Evolutionary conservation across 139 green algal species (phyloP).

Genomic region (Picochlorum sp.): DNA sequence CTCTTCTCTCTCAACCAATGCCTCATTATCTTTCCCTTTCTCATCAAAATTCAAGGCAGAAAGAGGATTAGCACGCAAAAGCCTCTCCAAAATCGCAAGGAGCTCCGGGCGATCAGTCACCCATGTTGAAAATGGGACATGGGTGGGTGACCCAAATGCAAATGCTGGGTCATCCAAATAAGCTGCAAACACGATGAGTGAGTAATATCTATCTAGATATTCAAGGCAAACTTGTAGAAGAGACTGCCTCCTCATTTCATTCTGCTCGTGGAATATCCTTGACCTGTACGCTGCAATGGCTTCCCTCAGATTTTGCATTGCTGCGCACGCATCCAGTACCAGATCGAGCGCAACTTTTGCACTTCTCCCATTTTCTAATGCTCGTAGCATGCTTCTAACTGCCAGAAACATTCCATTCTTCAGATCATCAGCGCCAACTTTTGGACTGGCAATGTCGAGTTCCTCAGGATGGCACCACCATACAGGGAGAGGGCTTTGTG

Average conservation of each 20-base stretch:
- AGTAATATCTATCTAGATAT: conserved; percentile 76
- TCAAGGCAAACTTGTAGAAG: conserved; percentile 73
- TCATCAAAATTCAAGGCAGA: conserved; percentile 69
- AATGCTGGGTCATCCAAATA: conserved; percentile 67
- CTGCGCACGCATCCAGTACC: conserved; percentile 67
- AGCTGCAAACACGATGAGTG: conserved; percentile 73
- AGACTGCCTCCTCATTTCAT: conserved; percentile 65
- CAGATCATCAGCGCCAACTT: conserved; percentile 20
- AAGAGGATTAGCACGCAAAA: conserved; percentile 79
- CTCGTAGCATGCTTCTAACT: conserved; percentile 65
- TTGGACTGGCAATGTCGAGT: background rate
- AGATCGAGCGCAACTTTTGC: conserved; percentile 71
- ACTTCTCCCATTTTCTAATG: conserved; percentile 50
- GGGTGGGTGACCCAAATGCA: conserved; percentile 29
- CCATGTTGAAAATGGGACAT: conserved; percentile 63
- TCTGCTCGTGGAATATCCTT: conserved; percentile 64
- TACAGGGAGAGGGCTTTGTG: conserved; percentile 23
- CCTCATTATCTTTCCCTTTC: background rate
- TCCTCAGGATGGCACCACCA: conserved; percentile 32
- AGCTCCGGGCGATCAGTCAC: conserved; percentile 64
- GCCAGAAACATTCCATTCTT: conserved; percentile 65
- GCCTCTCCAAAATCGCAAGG: conserved; percentile 46
- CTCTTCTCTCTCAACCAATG: conserved; percentile 3
- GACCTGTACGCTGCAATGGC: conserved; percentile 75
- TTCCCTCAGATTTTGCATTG: conserved; percentile 83